Percentiles rank a stretch among this genome's conserved stretches.
These are phyloP conservation scores for Dorcoceras hygrometricum DNA, from an alignment of 257 asterid species.

Conservation along the genomic window DNA sequence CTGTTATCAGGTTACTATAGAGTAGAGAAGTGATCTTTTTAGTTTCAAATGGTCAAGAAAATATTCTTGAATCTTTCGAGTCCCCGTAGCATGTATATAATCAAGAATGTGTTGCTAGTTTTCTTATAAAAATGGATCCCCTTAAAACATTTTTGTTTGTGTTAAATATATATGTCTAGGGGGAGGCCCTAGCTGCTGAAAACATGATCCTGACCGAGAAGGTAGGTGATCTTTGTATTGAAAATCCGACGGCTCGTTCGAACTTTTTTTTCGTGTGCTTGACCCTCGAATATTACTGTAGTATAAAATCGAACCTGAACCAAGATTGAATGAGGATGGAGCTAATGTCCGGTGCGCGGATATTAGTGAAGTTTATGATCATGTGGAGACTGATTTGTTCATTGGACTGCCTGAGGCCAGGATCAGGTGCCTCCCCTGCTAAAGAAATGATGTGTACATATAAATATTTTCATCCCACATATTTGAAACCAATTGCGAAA, in stretches of 20 bases:
- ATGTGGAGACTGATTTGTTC: conserved; percentile 78
- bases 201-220: conserved; percentile 62
- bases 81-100: too few relatives aligned
- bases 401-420: conserved; percentile 55
- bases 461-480: too few relatives aligned
- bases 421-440: neutral
- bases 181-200: conserved; percentile 68
- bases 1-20: neutral
- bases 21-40: too few relatives aligned
- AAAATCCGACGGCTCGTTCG: neutral
- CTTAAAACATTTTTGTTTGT: too few relatives aligned
- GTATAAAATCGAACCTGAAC: conserved; percentile 38
- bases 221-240: conserved; percentile 49
- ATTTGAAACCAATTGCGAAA: too few relatives aligned
- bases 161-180: conserved; percentile 43
- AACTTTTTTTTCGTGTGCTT: neutral
- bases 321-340: conserved; percentile 33
- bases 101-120: too few relatives aligned
- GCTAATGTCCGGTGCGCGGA: conserved; percentile 34
- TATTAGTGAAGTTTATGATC: conserved; percentile 62
- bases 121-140: neutral
- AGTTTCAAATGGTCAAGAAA: too few relatives aligned
- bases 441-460: conserved; percentile 21
- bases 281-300: conserved; percentile 13
- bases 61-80: too few relatives aligned